phyloP scores from a whole-genome alignment of 2,329 filamentous ascomycete species.

The Erysiphe pulchra region DNA sequence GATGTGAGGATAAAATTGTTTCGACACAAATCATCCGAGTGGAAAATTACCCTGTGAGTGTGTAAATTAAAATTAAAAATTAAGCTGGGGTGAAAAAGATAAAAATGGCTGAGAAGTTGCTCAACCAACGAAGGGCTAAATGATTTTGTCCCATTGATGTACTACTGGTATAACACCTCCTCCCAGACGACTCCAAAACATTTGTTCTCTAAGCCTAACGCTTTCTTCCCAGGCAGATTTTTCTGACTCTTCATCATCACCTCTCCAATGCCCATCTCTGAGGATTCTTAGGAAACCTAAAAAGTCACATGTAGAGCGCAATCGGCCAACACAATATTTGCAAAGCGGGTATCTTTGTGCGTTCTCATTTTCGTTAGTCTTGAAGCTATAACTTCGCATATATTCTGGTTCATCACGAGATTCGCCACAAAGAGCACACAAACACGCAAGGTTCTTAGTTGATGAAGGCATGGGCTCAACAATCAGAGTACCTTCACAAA shows the following conservation, averaged over 20 bases:
- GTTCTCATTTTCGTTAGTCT: conserved; percentile 62
- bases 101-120: too few relatives aligned
- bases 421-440: conserved; percentile 75
- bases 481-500: conserved; percentile 63
- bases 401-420: conserved; percentile 43
- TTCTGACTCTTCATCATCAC: conserved; percentile 60
- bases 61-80: too few relatives aligned
- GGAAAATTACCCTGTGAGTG: too few relatives aligned
- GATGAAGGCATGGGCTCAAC: conserved; percentile 62
- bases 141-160: conserved; percentile 1
- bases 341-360: conserved; percentile 80
- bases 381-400: conserved; percentile 63
- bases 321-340: conserved; percentile 57
- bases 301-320: conserved; percentile 79
- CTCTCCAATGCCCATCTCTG: conserved; percentile 75
- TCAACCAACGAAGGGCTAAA: too few relatives aligned
- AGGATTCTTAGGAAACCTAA: conserved; percentile 76
- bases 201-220: conserved; percentile 65
- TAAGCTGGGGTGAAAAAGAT: too few relatives aligned
- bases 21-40: too few relatives aligned
- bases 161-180: conserved; percentile 55
- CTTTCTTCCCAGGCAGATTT: conserved; percentile 88
- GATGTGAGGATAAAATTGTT: too few relatives aligned
- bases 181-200: conserved; percentile 91
- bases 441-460: conserved; percentile 16